Percentiles rank a stretch among this genome's conserved stretches.
Evolutionary conservation across 225 moss, liverwort and hornwort species (phyloP).

Genomic region (Asterella californica): DNA sequence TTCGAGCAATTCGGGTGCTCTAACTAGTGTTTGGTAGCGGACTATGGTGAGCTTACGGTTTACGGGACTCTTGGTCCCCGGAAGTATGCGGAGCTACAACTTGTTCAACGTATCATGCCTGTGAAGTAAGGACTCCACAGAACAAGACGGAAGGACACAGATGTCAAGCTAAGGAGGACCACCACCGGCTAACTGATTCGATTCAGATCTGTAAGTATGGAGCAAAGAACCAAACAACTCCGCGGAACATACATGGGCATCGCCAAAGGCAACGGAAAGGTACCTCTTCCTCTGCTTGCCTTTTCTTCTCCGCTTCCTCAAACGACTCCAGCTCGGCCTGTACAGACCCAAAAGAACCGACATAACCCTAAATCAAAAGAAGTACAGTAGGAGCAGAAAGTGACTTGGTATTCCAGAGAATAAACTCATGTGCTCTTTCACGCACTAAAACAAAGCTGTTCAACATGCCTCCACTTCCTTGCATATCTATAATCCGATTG

Average conservation of each 20-base stretch:
- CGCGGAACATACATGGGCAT: background rate
- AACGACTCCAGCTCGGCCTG: conserved; percentile 77
- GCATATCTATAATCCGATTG: no score
- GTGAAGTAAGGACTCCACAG: background rate
- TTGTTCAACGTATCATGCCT: no score
- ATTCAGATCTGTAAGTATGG: background rate
- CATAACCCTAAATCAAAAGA: background rate
- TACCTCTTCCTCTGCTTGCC: conserved; percentile 64
- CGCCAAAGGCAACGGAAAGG: background rate
- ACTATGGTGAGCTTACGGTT: no score
- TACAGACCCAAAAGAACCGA: background rate
- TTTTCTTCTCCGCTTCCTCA: conserved; percentile 64
- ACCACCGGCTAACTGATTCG: background rate
- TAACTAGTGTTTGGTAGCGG: background rate
- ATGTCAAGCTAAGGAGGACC: no score
- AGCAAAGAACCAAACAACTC: background rate
- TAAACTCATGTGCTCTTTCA: no score
- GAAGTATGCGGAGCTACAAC: no score
- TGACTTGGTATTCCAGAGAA: no score
- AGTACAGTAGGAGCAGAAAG: no score
- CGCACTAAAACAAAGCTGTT: background rate
- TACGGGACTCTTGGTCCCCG: no score
- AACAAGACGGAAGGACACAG: background rate
- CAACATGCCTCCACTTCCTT: background rate
- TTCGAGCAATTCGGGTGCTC: background rate